phyloP scores from a whole-genome alignment of 2,329 filamentous ascomycete species.

The Sporothrix globosa region DNA sequence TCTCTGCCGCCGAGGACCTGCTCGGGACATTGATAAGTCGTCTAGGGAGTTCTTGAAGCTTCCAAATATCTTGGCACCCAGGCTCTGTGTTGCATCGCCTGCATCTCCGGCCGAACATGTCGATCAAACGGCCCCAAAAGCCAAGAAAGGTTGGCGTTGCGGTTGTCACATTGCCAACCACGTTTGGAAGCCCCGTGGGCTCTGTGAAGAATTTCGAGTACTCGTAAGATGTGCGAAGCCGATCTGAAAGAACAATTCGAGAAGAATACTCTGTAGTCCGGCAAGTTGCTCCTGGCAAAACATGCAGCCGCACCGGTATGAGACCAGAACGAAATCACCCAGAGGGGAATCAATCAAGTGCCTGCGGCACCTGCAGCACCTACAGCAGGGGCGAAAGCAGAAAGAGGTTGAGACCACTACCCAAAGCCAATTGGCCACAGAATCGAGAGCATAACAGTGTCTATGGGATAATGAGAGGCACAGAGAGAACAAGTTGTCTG shows the following conservation, averaged over 20 bases:
- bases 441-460: neutral
- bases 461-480: neutral
- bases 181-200: neutral
- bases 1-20: neutral
- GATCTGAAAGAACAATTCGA: slow-evolving; percentile 8
- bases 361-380: neutral
- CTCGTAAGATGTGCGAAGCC: neutral
- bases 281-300: neutral
- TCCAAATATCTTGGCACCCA: slow-evolving; percentile 16
- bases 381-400: neutral
- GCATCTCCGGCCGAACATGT: neutral
- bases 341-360: neutral
- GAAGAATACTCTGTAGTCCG: neutral
- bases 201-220: neutral
- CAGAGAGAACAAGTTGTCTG: neutral
- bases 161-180: neutral
- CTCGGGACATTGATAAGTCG: neutral
- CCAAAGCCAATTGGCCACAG: neutral
- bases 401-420: neutral
- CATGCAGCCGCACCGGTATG: neutral
- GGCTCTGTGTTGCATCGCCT: slow-evolving; percentile 19
- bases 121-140: slow-evolving; percentile 18
- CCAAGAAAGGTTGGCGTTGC: neutral
- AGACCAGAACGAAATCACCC: slow-evolving; percentile 4
- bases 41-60: slow-evolving; percentile 15